Conservation (phyloP, 306 rosid genomes). For the Albizia julibrissin region DNA sequence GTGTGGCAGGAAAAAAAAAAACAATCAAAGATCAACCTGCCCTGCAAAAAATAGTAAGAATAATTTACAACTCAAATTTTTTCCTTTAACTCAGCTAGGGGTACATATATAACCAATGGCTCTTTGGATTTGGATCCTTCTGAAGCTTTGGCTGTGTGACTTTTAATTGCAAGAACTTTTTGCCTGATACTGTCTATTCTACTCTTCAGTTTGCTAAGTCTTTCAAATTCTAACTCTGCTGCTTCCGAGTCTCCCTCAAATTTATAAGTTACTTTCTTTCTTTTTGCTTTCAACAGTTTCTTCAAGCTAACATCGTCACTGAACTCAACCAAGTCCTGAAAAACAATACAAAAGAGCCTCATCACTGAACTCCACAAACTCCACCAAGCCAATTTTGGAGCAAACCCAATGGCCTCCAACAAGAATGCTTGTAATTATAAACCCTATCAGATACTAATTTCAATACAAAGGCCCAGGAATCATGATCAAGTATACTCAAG, state of each 20-base stretch:
- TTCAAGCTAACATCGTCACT: conserved; percentile 76
- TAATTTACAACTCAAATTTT: conserved; percentile 46
- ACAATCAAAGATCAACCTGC: conserved; percentile 24
- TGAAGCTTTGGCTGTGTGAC: conserved; percentile 37
- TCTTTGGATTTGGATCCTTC: conserved; percentile 32
- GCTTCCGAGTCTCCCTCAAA: conserved; percentile 42
- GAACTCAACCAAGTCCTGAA: conserved; percentile 59
- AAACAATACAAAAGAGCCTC: conserved; percentile 40
- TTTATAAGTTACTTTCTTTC: conserved; percentile 40
- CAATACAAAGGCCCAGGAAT: neutral
- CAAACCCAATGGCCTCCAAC: neutral
- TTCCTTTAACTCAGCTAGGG: conserved; percentile 74
- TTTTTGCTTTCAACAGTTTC: conserved; percentile 61
- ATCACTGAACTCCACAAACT: conserved; percentile 52
- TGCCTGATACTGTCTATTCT: conserved; percentile 56
- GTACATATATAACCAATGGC: conserved; percentile 66
- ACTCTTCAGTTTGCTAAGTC: conserved; percentile 54
- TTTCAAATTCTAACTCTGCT: conserved; percentile 76
- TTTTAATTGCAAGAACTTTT: conserved; percentile 46
- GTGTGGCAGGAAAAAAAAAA: conserved; percentile 16
- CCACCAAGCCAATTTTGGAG: conserved; percentile 36
- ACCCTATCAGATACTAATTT: neutral
- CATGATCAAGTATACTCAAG: neutral
- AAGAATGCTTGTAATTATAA: neutral
- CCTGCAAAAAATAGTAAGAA: neutral